phyloP scores from a whole-genome alignment of 139 green algal species.

The Chloropicon primus region DNA sequence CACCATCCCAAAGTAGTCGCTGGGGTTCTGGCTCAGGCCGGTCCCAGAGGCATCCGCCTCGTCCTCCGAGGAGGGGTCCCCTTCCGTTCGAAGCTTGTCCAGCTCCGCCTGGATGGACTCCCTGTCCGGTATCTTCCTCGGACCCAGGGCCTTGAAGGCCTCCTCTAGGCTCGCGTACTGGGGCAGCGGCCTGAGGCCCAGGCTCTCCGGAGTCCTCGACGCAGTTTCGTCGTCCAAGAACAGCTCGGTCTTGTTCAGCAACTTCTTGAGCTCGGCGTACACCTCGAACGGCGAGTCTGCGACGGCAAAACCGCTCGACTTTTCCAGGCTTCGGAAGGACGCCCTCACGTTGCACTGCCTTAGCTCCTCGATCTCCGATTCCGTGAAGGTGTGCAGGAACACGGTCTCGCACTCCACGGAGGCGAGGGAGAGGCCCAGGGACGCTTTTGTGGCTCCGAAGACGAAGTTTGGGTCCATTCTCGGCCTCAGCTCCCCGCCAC shows the following conservation, averaged over 20 bases:
- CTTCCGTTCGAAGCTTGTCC: conserved; percentile 18
- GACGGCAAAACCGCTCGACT: not conserved
- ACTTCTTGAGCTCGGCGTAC: conserved; percentile 9
- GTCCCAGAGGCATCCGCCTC: not conserved
- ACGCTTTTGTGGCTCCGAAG: not conserved
- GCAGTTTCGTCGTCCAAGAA: not conserved
- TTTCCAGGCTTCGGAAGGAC: not conserved
- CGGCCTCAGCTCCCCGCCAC: not conserved
- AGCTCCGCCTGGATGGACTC: conserved; percentile 21
- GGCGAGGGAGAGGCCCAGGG: not conserved
- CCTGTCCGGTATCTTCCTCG: conserved; percentile 19
- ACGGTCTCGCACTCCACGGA: not conserved
- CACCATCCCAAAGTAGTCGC: conserved; percentile 32
- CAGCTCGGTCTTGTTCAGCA: conserved; percentile 3
- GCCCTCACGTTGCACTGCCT: not conserved
- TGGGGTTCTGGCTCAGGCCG: conserved; percentile 11
- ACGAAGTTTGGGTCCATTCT: not conserved
- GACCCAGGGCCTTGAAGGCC: conserved; percentile 25
- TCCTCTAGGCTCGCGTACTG: conserved; percentile 31
- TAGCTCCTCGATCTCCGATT: not conserved
- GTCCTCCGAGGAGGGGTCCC: conserved; percentile 6
- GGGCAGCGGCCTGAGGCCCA: conserved; percentile 23
- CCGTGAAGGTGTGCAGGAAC: not conserved
- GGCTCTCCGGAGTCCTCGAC: conserved; percentile 18
- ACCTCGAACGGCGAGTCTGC: conserved; percentile 9